phyloP scores from a whole-genome alignment of 208 protist genomes.

The Phytomonas sp. region DNA sequence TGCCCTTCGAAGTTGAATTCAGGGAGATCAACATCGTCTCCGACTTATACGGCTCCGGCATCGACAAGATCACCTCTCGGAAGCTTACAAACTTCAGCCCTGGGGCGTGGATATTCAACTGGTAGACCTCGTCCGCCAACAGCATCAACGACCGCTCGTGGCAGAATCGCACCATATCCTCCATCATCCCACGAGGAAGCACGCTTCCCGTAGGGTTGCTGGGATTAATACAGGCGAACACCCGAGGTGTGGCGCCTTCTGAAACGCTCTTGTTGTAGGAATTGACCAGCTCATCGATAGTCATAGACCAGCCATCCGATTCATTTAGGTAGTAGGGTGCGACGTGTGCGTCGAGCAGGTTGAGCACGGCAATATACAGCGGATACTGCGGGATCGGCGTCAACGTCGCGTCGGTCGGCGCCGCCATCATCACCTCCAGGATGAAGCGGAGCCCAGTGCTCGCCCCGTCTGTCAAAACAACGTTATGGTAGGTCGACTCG shows the following conservation, averaged over 20 bases:
- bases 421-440: slow-evolving; percentile 77
- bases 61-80: slow-evolving; percentile 51
- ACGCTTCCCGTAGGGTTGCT: slow-evolving; percentile 97
- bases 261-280: slow-evolving; percentile 55
- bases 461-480: slow-evolving; percentile 97
- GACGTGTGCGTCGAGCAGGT: slow-evolving; percentile 84
- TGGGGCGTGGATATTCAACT: slow-evolving; percentile 95
- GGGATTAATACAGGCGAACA: slow-evolving; percentile 98
- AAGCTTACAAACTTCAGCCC: slow-evolving; percentile 91
- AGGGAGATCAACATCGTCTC: slow-evolving; percentile 83
- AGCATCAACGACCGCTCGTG: slow-evolving; percentile 81
- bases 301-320: slow-evolving; percentile 82
- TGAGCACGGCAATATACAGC: slow-evolving; percentile 97
- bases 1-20: slow-evolving; percentile 98
- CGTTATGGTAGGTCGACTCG: slow-evolving; percentile 25
- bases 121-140: slow-evolving; percentile 99
- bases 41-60: slow-evolving; percentile 57
- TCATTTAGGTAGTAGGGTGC: slow-evolving; percentile 96
- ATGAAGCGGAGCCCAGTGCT: slow-evolving; percentile 84
- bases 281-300: slow-evolving; percentile 50
- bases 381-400: slow-evolving; percentile 99
- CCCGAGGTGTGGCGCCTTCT: slow-evolving; percentile 72
- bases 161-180: slow-evolving; percentile 70
- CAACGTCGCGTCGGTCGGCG: slow-evolving; percentile 78
- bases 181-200: slow-evolving; percentile 71